Percentiles rank a stretch among this genome's conserved stretches.
Evolutionary conservation across 441 rosid genomes (phyloP).

Genomic region (Sinapis alba): DNA sequence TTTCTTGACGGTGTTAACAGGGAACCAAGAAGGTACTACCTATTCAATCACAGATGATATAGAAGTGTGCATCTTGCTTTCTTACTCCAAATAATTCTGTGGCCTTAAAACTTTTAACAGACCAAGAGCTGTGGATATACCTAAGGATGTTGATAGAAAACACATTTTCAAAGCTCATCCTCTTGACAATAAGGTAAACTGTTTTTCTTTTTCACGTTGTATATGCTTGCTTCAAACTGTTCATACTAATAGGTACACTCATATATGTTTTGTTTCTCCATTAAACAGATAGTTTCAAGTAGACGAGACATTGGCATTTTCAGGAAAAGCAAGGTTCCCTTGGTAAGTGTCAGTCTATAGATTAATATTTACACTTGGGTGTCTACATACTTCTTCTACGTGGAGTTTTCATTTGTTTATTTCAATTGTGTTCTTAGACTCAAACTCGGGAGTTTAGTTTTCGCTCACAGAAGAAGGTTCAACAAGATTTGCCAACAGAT

Average conservation of each 20-base stretch:
- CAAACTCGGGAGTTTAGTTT: constrained; percentile 74
- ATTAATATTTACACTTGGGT: neutral
- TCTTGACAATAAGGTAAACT: constrained; percentile 63
- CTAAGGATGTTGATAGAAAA: constrained; percentile 44
- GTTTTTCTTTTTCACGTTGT: neutral
- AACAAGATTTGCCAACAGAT: constrained; percentile 63
- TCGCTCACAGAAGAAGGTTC: constrained; percentile 61
- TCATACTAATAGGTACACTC: constrained; percentile 8
- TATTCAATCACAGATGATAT: neutral
- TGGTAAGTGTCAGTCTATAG: constrained; percentile 45
- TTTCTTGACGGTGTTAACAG: constrained; percentile 47
- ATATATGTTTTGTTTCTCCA: constrained; percentile 12
- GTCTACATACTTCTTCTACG: constrained; percentile 4
- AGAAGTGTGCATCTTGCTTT: neutral
- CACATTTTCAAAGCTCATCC: constrained; percentile 65
- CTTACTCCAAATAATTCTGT: neutral
- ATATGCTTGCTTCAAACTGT: constrained; percentile 22
- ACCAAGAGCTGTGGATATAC: constrained; percentile 43
- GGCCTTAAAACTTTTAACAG: constrained; percentile 29
- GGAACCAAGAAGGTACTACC: constrained; percentile 55
- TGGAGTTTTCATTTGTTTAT: neutral
- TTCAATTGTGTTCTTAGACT: constrained; percentile 23
- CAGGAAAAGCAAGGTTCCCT: constrained; percentile 68
- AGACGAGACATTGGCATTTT: constrained; percentile 70
- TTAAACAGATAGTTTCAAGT: constrained; percentile 68